These are phyloP conservation scores for Flaveria brownii DNA, from an alignment of 129 eudicot species.

Conservation along the genomic window DNA sequence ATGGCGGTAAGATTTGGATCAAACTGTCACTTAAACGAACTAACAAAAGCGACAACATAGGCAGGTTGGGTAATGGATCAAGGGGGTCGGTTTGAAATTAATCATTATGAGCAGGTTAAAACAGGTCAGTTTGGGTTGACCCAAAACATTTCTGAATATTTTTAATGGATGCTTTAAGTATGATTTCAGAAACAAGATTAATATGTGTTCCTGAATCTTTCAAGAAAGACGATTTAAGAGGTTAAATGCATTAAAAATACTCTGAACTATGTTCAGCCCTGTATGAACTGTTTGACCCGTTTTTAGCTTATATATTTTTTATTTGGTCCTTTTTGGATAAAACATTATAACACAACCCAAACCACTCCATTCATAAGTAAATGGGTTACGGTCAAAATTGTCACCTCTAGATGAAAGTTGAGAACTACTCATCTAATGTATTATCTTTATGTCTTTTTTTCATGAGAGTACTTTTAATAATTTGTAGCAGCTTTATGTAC, in stretches of 20 bases:
- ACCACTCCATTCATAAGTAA: background rate
- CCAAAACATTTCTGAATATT: background rate
- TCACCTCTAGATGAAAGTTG: background rate
- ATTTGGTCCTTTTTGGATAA: background rate
- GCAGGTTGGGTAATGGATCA: no score
- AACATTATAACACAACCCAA: background rate
- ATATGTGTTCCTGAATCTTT: background rate
- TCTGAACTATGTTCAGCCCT: no score
- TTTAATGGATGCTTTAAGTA: background rate
- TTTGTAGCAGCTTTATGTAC: background rate
- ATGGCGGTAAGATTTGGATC: constrained; percentile 59
- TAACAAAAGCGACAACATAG: no score
- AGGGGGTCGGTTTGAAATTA: no score
- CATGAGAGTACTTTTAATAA: background rate
- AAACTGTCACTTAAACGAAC: background rate
- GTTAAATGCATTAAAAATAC: background rate
- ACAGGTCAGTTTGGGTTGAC: background rate
- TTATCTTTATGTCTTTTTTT: background rate
- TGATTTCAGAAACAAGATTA: background rate
- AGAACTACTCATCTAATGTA: background rate
- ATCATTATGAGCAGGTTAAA: no score
- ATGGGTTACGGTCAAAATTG: background rate
- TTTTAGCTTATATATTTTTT: background rate
- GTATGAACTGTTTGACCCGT: background rate
- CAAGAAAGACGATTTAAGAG: background rate